A percentile compares a stretch with the other conserved stretches of the same genome.
Conservation (phyloP, 495 filamentous ascomycete genomes). For the Margaritispora aquatica region DNA sequence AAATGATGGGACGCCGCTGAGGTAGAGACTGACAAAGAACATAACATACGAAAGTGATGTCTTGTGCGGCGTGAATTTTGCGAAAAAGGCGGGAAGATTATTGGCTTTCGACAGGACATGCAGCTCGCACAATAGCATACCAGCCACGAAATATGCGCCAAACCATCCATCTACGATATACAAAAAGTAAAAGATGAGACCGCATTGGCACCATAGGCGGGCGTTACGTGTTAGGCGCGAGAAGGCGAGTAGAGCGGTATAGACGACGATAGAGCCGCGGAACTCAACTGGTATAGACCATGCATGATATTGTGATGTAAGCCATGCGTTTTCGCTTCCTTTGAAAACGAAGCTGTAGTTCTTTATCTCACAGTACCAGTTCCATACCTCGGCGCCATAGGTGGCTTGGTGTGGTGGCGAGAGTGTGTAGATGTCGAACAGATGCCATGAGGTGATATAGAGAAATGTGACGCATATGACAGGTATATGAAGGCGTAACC, state of each 20-base stretch:
- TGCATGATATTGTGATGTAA: slow-evolving; percentile 54
- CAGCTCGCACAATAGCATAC: slow-evolving; percentile 43
- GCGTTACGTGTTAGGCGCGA: slow-evolving; percentile 39
- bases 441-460: slow-evolving; percentile 41
- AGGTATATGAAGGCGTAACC: slow-evolving; percentile 55
- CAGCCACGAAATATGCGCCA: slow-evolving; percentile 36
- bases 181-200: slow-evolving; percentile 49
- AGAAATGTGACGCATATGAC: slow-evolving; percentile 48
- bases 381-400: slow-evolving; percentile 38
- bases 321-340: slow-evolving; percentile 36
- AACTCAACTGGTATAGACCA: slow-evolving; percentile 71
- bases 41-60: slow-evolving; percentile 37
- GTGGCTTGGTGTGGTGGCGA: slow-evolving; percentile 28
- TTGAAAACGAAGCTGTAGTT: slow-evolving; percentile 52
- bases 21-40: slow-evolving; percentile 34
- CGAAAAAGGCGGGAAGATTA: slow-evolving; percentile 33
- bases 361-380: slow-evolving; percentile 51
- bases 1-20: slow-evolving; percentile 42
- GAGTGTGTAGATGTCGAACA: slow-evolving; percentile 36
- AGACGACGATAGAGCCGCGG: slow-evolving; percentile 56
- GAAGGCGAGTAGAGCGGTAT: slow-evolving; percentile 51
- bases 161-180: slow-evolving; percentile 42
- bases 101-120: slow-evolving; percentile 35
- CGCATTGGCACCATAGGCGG: slow-evolving; percentile 37
- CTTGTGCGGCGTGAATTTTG: slow-evolving; percentile 33